Conservation (phyloP, 495 filamentous ascomycete genomes). For the Aspergillus sclerotioniger region DNA sequence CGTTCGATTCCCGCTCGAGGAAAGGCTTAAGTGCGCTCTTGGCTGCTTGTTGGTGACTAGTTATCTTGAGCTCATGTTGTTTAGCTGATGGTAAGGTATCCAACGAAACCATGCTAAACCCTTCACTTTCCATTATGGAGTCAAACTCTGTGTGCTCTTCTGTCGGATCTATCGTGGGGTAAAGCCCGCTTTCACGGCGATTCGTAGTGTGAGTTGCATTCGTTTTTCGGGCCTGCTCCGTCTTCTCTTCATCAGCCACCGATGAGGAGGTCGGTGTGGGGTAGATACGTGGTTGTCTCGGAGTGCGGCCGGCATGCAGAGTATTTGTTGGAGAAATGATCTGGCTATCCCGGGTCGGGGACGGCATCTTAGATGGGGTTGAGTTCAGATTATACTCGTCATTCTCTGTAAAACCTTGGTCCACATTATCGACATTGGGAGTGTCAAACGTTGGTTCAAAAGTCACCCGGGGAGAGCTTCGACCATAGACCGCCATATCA, state of each 20-base stretch:
- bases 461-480: slow-evolving; percentile 13
- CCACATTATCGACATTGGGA: slow-evolving; percentile 29
- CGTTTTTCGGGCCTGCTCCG: slow-evolving; percentile 11
- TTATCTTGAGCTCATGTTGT: slow-evolving; percentile 33
- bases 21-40: slow-evolving; percentile 29
- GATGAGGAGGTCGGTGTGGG: slow-evolving; percentile 45
- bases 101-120: slow-evolving; percentile 59
- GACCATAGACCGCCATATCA: slow-evolving; percentile 1
- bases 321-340: slow-evolving; percentile 32
- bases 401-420: slow-evolving; percentile 29
- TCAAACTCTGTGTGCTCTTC: slow-evolving; percentile 50
- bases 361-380: slow-evolving; percentile 44
- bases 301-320: slow-evolving; percentile 30
- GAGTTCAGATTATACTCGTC: slow-evolving; percentile 35
- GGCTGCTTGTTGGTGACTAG: slow-evolving; percentile 15
- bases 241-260: slow-evolving; percentile 37
- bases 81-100: slow-evolving; percentile 50
- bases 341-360: slow-evolving; percentile 29
- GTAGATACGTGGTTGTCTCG: slow-evolving; percentile 33
- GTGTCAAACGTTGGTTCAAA: slow-evolving; percentile 28
- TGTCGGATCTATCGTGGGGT: slow-evolving; percentile 33
- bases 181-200: slow-evolving; percentile 9
- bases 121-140: slow-evolving; percentile 59
- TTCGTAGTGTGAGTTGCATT: neutral
- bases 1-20: slow-evolving; percentile 28